Evolutionary conservation across 352 stramenopile species (phyloP).

Genomic region (Phytophthora syringae): DNA sequence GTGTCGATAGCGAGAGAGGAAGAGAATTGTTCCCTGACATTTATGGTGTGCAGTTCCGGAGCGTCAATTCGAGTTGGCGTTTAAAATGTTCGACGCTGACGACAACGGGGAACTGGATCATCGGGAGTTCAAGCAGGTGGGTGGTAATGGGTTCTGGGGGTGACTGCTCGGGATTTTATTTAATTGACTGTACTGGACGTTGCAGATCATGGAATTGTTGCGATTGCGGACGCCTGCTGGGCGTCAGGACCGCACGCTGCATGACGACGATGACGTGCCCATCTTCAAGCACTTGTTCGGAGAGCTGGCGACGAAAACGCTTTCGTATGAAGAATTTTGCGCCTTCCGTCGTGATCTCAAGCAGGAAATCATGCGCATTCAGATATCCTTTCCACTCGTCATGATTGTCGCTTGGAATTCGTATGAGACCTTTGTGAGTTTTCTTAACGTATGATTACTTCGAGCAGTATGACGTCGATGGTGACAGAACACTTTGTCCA

Average conservation of each 20-base stretch:
- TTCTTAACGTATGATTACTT: slow-evolving; percentile 82
- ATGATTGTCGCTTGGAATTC: neutral
- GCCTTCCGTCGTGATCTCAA: slow-evolving; percentile 77
- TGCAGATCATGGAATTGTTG: slow-evolving; percentile 88
- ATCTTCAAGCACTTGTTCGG: slow-evolving; percentile 90
- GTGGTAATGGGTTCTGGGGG: neutral
- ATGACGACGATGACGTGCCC: slow-evolving; percentile 77
- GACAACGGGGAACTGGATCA: slow-evolving; percentile 83
- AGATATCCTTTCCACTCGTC: slow-evolving; percentile 78
- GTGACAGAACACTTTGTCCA: slow-evolving; percentile 79
- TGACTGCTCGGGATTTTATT: neutral
- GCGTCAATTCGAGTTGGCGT: slow-evolving; percentile 88
- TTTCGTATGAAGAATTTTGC: slow-evolving; percentile 87
- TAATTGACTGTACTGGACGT: slow-evolving; percentile 1
- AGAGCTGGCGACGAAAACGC: slow-evolving; percentile 73
- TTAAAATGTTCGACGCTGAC: slow-evolving; percentile 91
- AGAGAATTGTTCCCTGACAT: neutral
- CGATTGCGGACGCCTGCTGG: slow-evolving; percentile 78
- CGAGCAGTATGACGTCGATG: slow-evolving; percentile 89
- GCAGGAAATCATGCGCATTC: slow-evolving; percentile 88
- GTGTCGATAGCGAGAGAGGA: slow-evolving; percentile 9
- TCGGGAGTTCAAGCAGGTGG: slow-evolving; percentile 86
- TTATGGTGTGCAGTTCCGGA: slow-evolving; percentile 63
- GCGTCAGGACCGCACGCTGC: slow-evolving; percentile 79
- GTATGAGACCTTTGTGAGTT: neutral